Base-by-base conservation (phyloP, 441 rosid genomes). In the Croton laevigatus region DNA sequence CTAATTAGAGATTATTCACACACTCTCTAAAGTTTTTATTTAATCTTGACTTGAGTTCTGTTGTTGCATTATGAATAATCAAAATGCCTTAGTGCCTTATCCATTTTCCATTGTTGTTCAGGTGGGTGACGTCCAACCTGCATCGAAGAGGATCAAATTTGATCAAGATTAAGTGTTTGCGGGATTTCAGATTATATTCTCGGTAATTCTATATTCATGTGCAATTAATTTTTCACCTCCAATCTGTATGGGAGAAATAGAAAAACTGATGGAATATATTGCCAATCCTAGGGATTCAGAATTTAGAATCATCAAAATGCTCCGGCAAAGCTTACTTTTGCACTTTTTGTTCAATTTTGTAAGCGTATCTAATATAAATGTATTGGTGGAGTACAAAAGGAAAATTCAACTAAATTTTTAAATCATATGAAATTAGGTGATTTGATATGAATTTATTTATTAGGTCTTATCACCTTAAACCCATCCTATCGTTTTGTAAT, bases 111-210 rank as follows among this genome's bases (percentile, higher is more conserved):
- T 51, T 65, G 60, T 69, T 79, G 76, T 73, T 34, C 83, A 94
- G 97, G 92, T 90, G 59, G 97, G 97, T 68, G 79, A 81, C 45
- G 48, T 76, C 6, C 83, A 76, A 59, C 80, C 90, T 60, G 75
- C 82, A 4, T 90, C 97, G 0, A 91, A 91, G 86, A 94, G 85
- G 90, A 89, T 91, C 60, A 89, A 83, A 84, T 94, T 94, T 71
- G 82, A 81, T 61, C 86, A 85, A 75, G 94, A 88, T 42, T 89
- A 84, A 69, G 53, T 6, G 10, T 65, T 34, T 49, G 1, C 1
- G 49, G n/a, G 38, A 17, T 13, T 13, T 51, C 16, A 38, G 67
- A 67, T 0, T 40, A n/a, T 52, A 6, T 23, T 45, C 23, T 2
- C 34, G 32, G 17, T 37, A 49, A 19, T 65, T 34, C 49, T 27